Percentiles rank a stretch among this genome's conserved stretches.
phyloP scores from a whole-genome alignment of 345 rosid species.

The Eucalyptus curtisii region DNA sequence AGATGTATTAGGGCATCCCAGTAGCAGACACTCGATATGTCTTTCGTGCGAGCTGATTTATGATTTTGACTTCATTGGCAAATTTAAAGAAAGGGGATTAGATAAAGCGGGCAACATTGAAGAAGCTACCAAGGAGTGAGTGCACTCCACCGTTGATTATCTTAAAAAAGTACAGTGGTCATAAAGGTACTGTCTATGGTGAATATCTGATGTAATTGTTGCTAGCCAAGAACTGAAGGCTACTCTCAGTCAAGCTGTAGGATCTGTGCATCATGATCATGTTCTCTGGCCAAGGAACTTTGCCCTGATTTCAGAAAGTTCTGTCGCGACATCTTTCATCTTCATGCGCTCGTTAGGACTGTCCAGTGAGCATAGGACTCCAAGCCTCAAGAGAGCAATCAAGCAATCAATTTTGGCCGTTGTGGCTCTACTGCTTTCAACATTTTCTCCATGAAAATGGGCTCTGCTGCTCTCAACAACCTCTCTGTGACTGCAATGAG shows the following conservation, averaged over 20 bases:
- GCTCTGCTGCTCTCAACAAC: neutral
- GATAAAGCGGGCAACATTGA: neutral
- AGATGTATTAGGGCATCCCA: neutral
- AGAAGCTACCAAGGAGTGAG: neutral
- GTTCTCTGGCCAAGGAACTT: neutral
- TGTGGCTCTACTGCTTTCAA: neutral
- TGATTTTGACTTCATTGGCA: neutral
- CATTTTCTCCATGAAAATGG: neutral
- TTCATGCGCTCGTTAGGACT: neutral
- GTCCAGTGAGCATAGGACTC: conserved; percentile 14
- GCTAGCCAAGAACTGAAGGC: neutral
- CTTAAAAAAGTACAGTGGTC: neutral
- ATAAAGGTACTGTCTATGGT: neutral
- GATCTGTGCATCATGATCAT: conserved; percentile 3
- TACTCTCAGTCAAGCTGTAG: neutral
- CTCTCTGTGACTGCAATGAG: neutral
- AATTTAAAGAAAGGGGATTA: neutral
- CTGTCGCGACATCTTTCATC: conserved; percentile 1
- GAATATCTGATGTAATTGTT: neutral
- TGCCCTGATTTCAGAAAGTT: neutral
- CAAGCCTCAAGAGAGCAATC: conserved; percentile 5
- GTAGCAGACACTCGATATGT: neutral
- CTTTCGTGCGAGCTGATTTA: neutral
- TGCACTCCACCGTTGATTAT: neutral
- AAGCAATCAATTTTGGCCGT: neutral